Evolutionary conservation across 345 rosid species (phyloP).

Genomic region (Rhodamnia argentea): DNA sequence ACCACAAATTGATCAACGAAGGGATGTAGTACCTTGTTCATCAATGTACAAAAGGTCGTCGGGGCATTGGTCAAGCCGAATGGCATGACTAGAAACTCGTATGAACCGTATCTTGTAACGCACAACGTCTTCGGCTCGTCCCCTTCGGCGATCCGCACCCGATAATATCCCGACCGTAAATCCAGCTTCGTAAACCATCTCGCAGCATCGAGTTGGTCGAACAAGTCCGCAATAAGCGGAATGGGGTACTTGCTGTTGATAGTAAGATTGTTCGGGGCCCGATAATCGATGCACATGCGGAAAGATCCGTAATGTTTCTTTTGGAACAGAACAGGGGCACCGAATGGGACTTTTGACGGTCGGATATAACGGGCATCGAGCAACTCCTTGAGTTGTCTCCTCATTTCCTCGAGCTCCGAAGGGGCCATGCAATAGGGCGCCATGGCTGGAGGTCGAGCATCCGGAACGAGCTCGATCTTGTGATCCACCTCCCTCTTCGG

Average conservation of each 20-base stretch:
- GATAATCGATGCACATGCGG: not conserved
- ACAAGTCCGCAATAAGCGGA: not conserved
- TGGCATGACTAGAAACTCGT: no score
- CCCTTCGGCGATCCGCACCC: no score
- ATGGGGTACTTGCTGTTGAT: not conserved
- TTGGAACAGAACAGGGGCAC: not conserved
- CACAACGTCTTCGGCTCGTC: no score
- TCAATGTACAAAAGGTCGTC: no score
- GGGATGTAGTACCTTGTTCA: no score
- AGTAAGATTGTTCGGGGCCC: not conserved
- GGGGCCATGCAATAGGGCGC: no score
- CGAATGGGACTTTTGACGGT: not conserved
- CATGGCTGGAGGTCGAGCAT: no score
- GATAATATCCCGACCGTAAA: not conserved
- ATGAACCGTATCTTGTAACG: no score
- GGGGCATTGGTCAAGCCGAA: no score
- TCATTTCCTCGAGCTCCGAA: not conserved
- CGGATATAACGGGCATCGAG: not conserved
- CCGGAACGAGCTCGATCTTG: no score
- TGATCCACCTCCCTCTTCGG: no score
- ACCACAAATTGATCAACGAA: no score
- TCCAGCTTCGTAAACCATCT: not conserved
- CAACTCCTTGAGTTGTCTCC: not conserved
- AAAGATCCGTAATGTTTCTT: not conserved
- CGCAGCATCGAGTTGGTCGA: not conserved